Conservation (phyloP, 2,329 filamentous ascomycete species). For the Paradendryphiella salina region DNA sequence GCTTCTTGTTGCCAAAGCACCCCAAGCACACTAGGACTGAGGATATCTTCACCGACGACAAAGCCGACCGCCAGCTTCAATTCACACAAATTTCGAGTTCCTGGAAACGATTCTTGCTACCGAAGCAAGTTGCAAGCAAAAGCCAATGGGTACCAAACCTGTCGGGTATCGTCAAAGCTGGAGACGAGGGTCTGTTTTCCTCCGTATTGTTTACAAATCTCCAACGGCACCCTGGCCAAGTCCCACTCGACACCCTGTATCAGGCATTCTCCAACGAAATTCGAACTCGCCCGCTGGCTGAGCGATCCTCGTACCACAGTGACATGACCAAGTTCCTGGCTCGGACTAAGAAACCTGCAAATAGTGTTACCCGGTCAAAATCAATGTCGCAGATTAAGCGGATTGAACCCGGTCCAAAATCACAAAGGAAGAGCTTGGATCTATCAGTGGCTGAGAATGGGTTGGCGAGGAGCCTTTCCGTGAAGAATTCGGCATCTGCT, state of each 20-base stretch:
- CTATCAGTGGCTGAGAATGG: constrained; percentile 21
- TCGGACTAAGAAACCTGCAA: constrained; percentile 16
- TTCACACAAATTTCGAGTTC: constrained; percentile 21
- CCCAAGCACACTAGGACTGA: constrained; percentile 20
- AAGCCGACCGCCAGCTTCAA: constrained; percentile 17
- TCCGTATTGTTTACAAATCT: constrained; percentile 32
- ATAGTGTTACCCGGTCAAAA: constrained; percentile 21
- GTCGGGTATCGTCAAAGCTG: constrained; percentile 40
- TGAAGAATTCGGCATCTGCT: constrained; percentile 18
- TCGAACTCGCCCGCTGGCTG: constrained; percentile 21
- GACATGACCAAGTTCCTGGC: constrained; percentile 32
- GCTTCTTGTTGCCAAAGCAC: constrained; percentile 33
- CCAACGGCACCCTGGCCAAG: constrained; percentile 28
- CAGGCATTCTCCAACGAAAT: constrained; percentile 35
- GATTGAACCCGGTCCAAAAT: constrained; percentile 14
- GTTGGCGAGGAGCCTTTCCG: constrained; percentile 20
- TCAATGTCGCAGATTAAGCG: constrained; percentile 20
- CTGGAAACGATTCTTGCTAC: constrained; percentile 25
- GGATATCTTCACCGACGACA: constrained; percentile 16
- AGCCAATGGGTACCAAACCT: constrained; percentile 32
- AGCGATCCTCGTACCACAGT: constrained; percentile 30
- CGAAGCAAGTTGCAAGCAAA: constrained; percentile 22
- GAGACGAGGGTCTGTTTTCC: constrained; percentile 36
- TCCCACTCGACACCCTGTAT: constrained; percentile 33
- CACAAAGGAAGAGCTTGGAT: constrained; percentile 26